Conservation (phyloP, 495 filamentous ascomycete genomes). For the Trichoderma virens region DNA sequence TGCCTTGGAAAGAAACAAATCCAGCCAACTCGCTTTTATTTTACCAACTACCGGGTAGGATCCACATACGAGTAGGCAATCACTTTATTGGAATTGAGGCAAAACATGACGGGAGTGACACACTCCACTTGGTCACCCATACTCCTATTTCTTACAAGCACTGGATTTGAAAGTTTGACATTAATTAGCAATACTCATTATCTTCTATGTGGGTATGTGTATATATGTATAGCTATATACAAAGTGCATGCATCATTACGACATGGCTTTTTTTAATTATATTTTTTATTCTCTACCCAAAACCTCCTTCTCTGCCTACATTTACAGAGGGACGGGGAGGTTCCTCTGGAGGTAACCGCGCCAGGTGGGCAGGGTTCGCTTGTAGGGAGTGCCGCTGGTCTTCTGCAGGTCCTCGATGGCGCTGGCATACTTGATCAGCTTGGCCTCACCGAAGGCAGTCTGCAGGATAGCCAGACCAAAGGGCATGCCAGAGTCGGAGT, state of each 20-base stretch:
- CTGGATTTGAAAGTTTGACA: not conserved
- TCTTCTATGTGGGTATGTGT: not conserved
- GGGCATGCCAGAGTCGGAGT: constrained; percentile 53
- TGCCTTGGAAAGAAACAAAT: no score
- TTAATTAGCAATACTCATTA: not conserved
- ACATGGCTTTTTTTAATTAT: not conserved
- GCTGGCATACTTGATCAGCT: constrained; percentile 54
- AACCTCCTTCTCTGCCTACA: not conserved
- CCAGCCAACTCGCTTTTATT: no score
- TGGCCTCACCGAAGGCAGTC: constrained; percentile 56
- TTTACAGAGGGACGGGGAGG: constrained; percentile 14
- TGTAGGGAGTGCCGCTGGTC: constrained; percentile 12
- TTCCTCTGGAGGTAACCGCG: constrained; percentile 16
- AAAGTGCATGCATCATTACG: not conserved
- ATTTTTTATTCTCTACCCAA: not conserved
- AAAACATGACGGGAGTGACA: no score
- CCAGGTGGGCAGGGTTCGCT: constrained; percentile 20
- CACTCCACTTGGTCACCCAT: no score
- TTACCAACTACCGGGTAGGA: no score
- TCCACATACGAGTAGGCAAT: no score
- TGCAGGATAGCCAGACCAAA: constrained; percentile 61
- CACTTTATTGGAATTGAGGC: no score
- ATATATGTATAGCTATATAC: constrained; percentile 2
- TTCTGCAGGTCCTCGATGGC: constrained; percentile 55
- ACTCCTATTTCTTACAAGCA: no score